Evolutionary conservation across 2,329 filamentous ascomycete genomes (phyloP), one percentile per base, ranked within the genome.

Genomic region (Graphiopsis chlorocephala): DNA sequence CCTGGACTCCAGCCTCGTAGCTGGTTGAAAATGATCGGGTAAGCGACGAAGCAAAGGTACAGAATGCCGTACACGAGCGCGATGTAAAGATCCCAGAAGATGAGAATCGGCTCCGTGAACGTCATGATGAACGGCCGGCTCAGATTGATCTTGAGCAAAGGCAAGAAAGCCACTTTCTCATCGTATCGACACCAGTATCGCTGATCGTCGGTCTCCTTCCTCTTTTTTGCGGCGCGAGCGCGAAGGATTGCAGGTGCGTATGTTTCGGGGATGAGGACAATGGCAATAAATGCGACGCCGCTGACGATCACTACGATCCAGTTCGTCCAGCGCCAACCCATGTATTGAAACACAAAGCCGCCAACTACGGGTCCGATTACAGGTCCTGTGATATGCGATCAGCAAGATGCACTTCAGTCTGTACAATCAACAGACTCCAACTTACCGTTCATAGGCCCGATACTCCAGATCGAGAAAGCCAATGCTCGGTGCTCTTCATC

Each of bases 11-110:
- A 97, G 66, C 91, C 91, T 20, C 93, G 89, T 65, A 86, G 78
- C 47, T 89, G 81, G 12, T 83, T 82, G 77, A 95, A 97, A 65
- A 96, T 90, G 65, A 96, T 90, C 0, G 93, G 93, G 75, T 96
- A 96, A 14, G 91, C 92, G 17, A 96, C 89, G 79, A 97, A 97
- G 78, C 92, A 96, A 33, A 97, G 86, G 73, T 95, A 95, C 1
- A 97, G 82, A 47, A 96, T 92, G 20, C 88, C 91, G 75, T 97
- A 97, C 38, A 96, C 86, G 45, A 96, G 80, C 0, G 90, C 85
- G 68, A 90, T 86, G 69, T 90, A 90, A 35, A 88, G 75, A 72
- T 90, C 85, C 87, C 87, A 94, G 74, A 88, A 88, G 31, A 93
- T 90, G 57, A 63, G 61, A 80, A 97, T 97, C 0, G 93, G 93